Percentiles rank a stretch among this genome's conserved stretches.
These are phyloP conservation scores for Xylariaceae sp. DNA, from an alignment of 2,329 filamentous ascomycete genomes.

Conservation along the genomic window DNA sequence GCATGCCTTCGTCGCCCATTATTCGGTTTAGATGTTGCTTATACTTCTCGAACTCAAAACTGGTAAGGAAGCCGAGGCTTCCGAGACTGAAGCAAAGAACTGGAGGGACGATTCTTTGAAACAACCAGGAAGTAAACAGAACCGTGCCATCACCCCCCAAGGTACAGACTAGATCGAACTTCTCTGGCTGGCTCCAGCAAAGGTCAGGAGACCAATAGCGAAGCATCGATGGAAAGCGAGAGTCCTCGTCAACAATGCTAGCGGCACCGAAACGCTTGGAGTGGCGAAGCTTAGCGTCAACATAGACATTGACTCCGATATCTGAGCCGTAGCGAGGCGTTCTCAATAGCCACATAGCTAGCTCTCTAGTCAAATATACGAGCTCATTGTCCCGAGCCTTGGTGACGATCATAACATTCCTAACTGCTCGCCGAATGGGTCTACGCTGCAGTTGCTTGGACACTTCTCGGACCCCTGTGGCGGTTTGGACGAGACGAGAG, in stretches of 20 bases:
- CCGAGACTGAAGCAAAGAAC: slow-evolving; percentile 85
- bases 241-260: slow-evolving; percentile 74
- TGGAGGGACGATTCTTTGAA: slow-evolving; percentile 85
- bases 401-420: slow-evolving; percentile 97
- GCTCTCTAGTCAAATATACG: slow-evolving; percentile 85
- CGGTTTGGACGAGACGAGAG: slow-evolving; percentile 92
- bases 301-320: slow-evolving; percentile 94
- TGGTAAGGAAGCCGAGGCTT: slow-evolving; percentile 86
- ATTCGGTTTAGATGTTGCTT: slow-evolving; percentile 84
- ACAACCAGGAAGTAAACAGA: slow-evolving; percentile 89
- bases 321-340: slow-evolving; percentile 90
- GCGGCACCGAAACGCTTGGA: slow-evolving; percentile 87
- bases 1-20: slow-evolving; percentile 95
- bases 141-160: slow-evolving; percentile 88
- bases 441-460: slow-evolving; percentile 92
- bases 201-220: slow-evolving; percentile 96
- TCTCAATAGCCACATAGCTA: slow-evolving; percentile 84
- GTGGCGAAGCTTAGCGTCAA: slow-evolving; percentile 91
- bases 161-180: slow-evolving; percentile 92
- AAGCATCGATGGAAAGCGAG: slow-evolving; percentile 81
- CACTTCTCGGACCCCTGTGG: slow-evolving; percentile 92
- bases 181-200: slow-evolving; percentile 92
- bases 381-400: slow-evolving; percentile 96
- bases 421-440: slow-evolving; percentile 89
- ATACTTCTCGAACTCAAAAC: slow-evolving; percentile 87